Conservation (phyloP, 345 rosid genomes). For the Murraya koenigii region DNA sequence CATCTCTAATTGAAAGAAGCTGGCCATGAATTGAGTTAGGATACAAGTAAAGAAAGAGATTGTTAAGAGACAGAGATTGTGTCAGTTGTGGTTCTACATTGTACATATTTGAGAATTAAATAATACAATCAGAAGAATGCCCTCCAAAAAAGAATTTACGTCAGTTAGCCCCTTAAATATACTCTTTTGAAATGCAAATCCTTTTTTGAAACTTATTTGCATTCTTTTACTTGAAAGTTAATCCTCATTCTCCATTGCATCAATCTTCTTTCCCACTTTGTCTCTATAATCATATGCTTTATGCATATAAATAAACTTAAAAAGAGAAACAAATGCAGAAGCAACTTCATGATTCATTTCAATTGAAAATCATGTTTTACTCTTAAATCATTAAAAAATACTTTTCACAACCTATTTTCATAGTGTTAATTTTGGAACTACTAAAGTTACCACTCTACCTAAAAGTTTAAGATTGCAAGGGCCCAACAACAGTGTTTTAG, state of each 20-base stretch:
- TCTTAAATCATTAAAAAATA: background rate
- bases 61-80: background rate
- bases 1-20: conserved; percentile 88
- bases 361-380: background rate
- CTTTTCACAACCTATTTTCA: background rate
- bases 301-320: background rate
- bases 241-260: background rate
- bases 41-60: conserved; percentile 11
- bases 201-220: background rate
- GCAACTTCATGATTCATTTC: background rate
- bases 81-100: background rate
- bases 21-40: conserved; percentile 33
- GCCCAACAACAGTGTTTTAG: background rate
- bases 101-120: conserved; percentile 3
- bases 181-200: background rate
- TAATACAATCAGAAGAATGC: background rate
- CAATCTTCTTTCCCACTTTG: background rate
- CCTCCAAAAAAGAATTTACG: background rate
- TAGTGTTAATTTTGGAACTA: background rate
- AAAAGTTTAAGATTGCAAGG: background rate
- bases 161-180: background rate
- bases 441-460: background rate
- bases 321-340: background rate
- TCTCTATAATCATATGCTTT: background rate
- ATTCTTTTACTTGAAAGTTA: background rate